phyloP scores from a whole-genome alignment of 352 stramenopile species.

The Discostella stelligera region DNA sequence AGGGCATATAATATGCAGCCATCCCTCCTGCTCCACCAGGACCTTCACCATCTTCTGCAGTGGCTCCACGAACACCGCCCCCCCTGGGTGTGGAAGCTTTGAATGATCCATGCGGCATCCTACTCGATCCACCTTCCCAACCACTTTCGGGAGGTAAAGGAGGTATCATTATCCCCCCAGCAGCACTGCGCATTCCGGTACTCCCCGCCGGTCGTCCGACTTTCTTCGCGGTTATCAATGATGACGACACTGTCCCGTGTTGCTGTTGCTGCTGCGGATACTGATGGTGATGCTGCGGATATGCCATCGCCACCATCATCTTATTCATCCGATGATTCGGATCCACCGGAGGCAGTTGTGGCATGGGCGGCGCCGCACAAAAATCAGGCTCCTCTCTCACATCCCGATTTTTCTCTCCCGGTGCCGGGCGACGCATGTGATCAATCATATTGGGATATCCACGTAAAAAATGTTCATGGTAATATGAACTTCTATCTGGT shows the following conservation, averaged over 20 bases:
- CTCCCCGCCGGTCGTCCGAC: constrained; percentile 26
- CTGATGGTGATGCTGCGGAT: background rate
- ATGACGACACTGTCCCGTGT: too few species aligned
- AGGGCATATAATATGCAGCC: background rate
- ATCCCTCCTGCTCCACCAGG: background rate
- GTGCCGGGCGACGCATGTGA: constrained; percentile 52
- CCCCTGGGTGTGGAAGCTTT: constrained; percentile 2
- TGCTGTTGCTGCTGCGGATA: too few species aligned
- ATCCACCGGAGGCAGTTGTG: constrained; percentile 15
- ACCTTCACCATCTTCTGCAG: background rate
- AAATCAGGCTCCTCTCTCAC: constrained; percentile 73
- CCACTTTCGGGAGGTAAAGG: too few species aligned
- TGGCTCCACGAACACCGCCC: background rate
- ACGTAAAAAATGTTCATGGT: constrained; percentile 73
- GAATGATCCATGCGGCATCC: constrained; percentile 10
- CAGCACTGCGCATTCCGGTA: background rate
- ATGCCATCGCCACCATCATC: constrained; percentile 2
- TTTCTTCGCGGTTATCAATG: constrained; percentile 2
- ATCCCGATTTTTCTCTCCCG: constrained; percentile 41
- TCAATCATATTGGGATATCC: constrained; percentile 69
- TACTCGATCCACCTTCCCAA: background rate
- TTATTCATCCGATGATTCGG: constrained; percentile 4
- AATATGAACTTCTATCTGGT: constrained; percentile 66
- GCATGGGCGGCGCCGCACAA: constrained; percentile 60
- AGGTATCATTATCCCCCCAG: too few species aligned